Percentiles rank a stretch among this genome's conserved stretches.
Conservation (phyloP, 2,329 filamentous ascomycete genomes). For the Samsoniella hepiali region DNA sequence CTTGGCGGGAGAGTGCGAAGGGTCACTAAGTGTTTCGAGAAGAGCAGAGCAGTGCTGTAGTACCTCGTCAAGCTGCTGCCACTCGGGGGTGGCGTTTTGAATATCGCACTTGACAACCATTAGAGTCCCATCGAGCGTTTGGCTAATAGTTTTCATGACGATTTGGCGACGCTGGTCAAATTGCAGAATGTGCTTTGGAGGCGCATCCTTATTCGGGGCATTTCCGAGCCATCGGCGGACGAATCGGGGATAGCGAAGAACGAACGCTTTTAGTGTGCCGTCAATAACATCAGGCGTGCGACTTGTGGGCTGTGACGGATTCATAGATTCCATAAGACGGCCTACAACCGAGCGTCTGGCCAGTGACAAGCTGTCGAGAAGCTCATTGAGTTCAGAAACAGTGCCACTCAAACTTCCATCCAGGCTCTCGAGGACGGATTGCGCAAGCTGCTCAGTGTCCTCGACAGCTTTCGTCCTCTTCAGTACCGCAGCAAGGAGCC, state of each 20-base stretch:
- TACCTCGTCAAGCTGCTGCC: conserved; percentile 55
- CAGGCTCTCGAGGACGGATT: conserved; percentile 51
- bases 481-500: conserved; percentile 53
- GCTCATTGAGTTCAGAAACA: conserved; percentile 56
- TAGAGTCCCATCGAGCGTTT: conserved; percentile 59
- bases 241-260: conserved; percentile 59
- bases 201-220: conserved; percentile 47
- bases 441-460: conserved; percentile 41
- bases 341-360: conserved; percentile 54
- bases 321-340: conserved; percentile 37
- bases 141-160: conserved; percentile 49
- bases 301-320: conserved; percentile 21
- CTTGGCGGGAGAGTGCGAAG: conserved; percentile 29
- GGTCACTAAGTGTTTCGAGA: conserved; percentile 50
- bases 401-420: conserved; percentile 59
- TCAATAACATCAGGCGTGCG: conserved; percentile 25
- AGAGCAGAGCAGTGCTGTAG: conserved; percentile 55
- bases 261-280: conserved; percentile 50
- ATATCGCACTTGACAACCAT: conserved; percentile 54
- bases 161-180: conserved; percentile 59
- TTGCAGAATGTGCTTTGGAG: conserved; percentile 56
- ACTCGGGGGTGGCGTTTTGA: conserved; percentile 45
- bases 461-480: conserved; percentile 39
- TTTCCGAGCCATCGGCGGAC: conserved; percentile 60
- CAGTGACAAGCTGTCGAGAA: conserved; percentile 54